Base-by-base conservation (phyloP, 1,284 basidiomycete genomes). In the Athelia sp. region DNA sequence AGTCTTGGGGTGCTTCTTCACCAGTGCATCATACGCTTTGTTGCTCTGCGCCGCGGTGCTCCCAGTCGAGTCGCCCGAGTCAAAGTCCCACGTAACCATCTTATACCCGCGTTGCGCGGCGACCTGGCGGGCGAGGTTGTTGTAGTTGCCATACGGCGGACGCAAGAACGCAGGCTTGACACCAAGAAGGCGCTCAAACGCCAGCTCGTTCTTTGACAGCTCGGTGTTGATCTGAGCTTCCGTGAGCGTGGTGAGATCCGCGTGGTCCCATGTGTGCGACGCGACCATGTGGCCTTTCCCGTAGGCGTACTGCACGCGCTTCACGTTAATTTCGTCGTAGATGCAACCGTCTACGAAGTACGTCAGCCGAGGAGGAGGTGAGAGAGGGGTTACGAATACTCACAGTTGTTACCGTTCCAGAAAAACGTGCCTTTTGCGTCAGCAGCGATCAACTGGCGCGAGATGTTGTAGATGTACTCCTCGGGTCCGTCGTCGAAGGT, bases 381-480 rank as follows among this genome's bases (percentile, higher is more conserved):
- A n/a, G 6, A 6, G 6, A 40, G 8, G 8, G n/a, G 19, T 6
- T 24, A 14, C 21, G 29, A 9, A 38, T 17, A 54, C 64, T 19
- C 53, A 69, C 67, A 72, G 51, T 73, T 71, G 34, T 69, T 63
- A 8, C 70, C 70, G 50, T 73, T 40, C 36, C 36, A 64, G 60
- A 81, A 82, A 63, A 81, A 82, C 2, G 79, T 81, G 3, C 70
- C 78, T 45, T 71, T 74, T 15, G 65, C 71, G 14, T 66, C 68
- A n/a, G 62, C 62, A 3, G 56, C 61, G 3, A 63, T 60, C 29
- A 81, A 58, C 6, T 62, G 56, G 19, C 70, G 65, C 66, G 44
- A 79, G 15, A 40, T 40, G 36, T 40, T 21, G 8, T 40, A 40
- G 19, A 40, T 6, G 19, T 40, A 40, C 19, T 40, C n/a, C 8